phyloP scores from a whole-genome alignment of 257 asterid genomes.

The Echites panduratus region DNA sequence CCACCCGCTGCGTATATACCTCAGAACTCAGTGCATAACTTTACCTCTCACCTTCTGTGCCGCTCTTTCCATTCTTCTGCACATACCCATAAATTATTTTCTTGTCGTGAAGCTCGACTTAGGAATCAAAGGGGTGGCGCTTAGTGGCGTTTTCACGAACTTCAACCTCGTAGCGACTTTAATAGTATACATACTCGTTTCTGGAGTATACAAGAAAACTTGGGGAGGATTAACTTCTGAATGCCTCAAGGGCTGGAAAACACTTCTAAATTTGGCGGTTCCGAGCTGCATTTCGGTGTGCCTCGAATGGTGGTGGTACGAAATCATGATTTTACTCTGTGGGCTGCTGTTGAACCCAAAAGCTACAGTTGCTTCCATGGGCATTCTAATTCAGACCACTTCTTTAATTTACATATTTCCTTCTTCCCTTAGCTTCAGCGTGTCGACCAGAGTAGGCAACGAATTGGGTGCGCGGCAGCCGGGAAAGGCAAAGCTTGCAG shows the following conservation, averaged over 20 bases:
- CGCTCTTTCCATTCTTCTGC: conserved; percentile 40
- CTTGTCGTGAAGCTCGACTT: conserved; percentile 44
- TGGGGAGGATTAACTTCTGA: conserved; percentile 51
- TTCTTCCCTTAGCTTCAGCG: conserved; percentile 63
- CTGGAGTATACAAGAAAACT: conserved; percentile 49
- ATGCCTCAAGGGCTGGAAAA: conserved; percentile 56
- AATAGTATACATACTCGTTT: conserved; percentile 36
- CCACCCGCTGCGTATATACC: conserved; percentile 66
- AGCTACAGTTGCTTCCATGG: conserved; percentile 82
- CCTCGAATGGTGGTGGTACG: conserved; percentile 97
- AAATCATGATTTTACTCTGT: conserved; percentile 66
- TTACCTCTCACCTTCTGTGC: conserved; percentile 70
- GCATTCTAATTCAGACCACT: conserved; percentile 70
- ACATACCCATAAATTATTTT: conserved; percentile 55
- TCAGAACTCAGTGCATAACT: conserved; percentile 68
- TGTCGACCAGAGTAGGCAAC: conserved; percentile 73
- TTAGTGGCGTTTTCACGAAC: conserved; percentile 60
- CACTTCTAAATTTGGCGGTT: conserved; percentile 46
- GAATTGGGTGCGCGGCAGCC: conserved; percentile 61
- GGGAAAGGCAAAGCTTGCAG: conserved; percentile 46
- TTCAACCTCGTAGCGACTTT: conserved; percentile 49
- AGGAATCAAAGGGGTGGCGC: conserved; percentile 60
- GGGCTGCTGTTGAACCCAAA: conserved; percentile 53
- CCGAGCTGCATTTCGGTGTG: conserved; percentile 85
- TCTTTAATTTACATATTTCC: conserved; percentile 79